Evolutionary conservation across 139 green algal species (phyloP), one percentile per base, ranked within the genome.

Genomic region (Chlorella vulgaris): DNA sequence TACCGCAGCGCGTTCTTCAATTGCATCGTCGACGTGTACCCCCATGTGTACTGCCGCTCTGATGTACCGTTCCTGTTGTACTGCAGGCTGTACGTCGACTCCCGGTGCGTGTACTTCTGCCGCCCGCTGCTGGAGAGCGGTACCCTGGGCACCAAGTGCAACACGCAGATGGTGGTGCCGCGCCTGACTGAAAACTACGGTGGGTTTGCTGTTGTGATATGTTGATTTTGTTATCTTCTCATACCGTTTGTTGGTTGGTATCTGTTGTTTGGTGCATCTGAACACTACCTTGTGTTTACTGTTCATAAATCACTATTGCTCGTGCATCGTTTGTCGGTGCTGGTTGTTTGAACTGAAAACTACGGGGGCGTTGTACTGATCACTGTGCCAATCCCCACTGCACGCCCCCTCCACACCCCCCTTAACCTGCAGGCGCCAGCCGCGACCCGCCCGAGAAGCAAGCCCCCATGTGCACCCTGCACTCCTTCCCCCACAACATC

Each of bases 401-500:
- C 47, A 24, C 47, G 15, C 15, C 15, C 47, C 47, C 47, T 15
- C 47, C 47, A 58, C 10, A 58, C 47, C 47, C n/a, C n/a, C n/a
- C n/a, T n/a, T 58, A 29, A 8, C 18, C 22, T 61, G 50, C 86
- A 90, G 86, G 93, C 35, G 93, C 93, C 3, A 92, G 85, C 33
- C 81, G 96, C 19, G 96, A 98, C 83, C 95, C 95, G 3, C 95
- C 95, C 0, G 95, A 98, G 87, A 97, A 96, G 89, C 91, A 98
- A 87, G 96, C 97, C 18, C 97, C 97, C 50, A 99, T 99, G 97
- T 99, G 97, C 90, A 99, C 97, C 1, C 78, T 99, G 69, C 97
- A 99, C 92, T 97, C 91, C 76, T 99, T 99, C 93, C 97, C 97
- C 31, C 97, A 99, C 93, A 99, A 99, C 91, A 99, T 99, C 87